Evolutionary conservation across 495 filamentous ascomycete genomes (phyloP), one percentile per base, ranked within the genome.

Genomic region (Lasiosphaeria hispida): DNA sequence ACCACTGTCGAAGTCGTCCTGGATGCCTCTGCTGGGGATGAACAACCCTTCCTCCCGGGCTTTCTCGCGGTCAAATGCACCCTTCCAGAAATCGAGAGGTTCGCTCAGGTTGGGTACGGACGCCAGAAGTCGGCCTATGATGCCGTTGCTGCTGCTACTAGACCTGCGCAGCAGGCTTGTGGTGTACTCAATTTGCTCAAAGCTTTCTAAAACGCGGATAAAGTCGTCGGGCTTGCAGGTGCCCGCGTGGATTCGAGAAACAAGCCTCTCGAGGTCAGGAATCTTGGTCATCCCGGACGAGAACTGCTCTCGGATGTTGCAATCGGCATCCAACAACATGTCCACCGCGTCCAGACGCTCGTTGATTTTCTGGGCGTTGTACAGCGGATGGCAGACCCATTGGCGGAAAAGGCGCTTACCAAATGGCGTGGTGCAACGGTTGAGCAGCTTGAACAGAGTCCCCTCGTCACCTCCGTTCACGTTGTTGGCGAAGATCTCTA

Each of bases 341-440:
- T 97, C 94, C 10, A 99, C 92, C 6, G 95, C 94, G 72, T 99
- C 94, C 7, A 99, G 75, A 13, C 94, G 80, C 50, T 94, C 90
- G 67, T 97, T 95, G 77, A 97, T 96, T 72, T 86, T 89, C 15
- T 80, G 72, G 15, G 88, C 82, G 74, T 97, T 89, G 58, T 90
- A 88, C 30, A 99, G 79, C 0, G 94, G 94, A 65, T 97, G 95
- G 74, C 94, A 97, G 4, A 97, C 88, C 94, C 94, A 99, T 71
- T 96, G 92, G 40, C 92, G 87, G 72, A 97, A 92, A 73, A 94
- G 88, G 4, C 94, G 87, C 77, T 99, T 99, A 51, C 93, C 94
- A 64, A 97, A 99, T 0, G 94, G 93, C 1, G 94, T 97, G 56
- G 96, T 87, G 70, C 94, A 99, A 18, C 91, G 83, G 71, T 99